Base-by-base conservation (phyloP, 106 monocot species). In the Dendrobium nobile region DNA sequence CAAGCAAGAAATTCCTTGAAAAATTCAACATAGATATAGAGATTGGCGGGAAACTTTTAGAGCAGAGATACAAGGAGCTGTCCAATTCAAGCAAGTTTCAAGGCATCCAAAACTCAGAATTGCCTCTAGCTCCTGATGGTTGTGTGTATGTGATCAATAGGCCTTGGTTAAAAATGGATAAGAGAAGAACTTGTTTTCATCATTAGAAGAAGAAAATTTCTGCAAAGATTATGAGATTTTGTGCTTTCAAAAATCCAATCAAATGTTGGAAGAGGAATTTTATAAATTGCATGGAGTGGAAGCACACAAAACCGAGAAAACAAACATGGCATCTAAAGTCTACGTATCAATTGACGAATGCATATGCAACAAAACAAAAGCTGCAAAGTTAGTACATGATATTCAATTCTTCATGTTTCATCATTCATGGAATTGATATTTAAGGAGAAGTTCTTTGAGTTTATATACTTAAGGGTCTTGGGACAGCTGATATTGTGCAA, bases 301-400 rank as follows among this genome's bases (percentile, higher is more conserved):
- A 82, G 47, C 51, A 41, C 82, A 88, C 59, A 73, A 58, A 79
- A 82, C 31, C n/a, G 78, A 77, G 54, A 75, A 85, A 79, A n/a
- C 48, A 10, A 24, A 81, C 67, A 20, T 85, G 54, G 58, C 72
- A 16, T 81, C 73, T 55, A 58, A 54, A 51, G 28, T 81, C 42
- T n/a, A 74, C 47, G 84, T 74, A 61, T 44, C 37, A 54, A 83
- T 19, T 22, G 56, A 75, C 43, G 84, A 87, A 72, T 37, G 65
- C 22, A 41, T 74, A 9, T 56, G 56, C n/a, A 88, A 81, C 79
- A 85, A 87, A 72, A 65, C 51, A 22, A 85, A 90, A 41, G 84
- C 92, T 70, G 37, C 70, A 67, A 75, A 55, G 56, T 85, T 90
- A 26, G 44, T 85, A 26, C 26, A 59, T 27, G 87, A 92, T n/a